phyloP scores from a whole-genome alignment of 768 basidiomycete genomes.

The Lentinula aciculospora region DNA sequence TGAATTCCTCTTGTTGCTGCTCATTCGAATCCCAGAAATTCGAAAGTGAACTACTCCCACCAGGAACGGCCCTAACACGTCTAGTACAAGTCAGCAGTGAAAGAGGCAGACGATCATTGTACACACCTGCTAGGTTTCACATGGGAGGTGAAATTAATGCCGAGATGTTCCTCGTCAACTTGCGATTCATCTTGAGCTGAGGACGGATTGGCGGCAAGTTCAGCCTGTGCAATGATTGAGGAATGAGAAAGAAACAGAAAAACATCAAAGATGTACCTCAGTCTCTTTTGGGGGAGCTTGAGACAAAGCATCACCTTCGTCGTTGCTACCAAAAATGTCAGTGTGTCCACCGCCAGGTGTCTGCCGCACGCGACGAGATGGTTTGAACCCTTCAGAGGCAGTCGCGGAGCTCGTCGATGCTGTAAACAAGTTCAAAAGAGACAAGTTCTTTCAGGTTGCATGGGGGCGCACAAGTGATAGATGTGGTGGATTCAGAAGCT shows the following conservation, averaged over 20 bases:
- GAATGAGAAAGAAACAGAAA: neutral
- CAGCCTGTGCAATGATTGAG: neutral
- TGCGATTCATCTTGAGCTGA: neutral
- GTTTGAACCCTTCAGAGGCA: slow-evolving; percentile 34
- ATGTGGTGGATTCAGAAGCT: slow-evolving; percentile 8
- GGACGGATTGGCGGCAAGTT: neutral
- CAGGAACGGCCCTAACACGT: slow-evolving; percentile 39
- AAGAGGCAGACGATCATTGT: neutral
- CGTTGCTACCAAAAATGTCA: slow-evolving; percentile 42
- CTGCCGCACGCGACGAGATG: slow-evolving; percentile 52
- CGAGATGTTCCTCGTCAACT: slow-evolving; percentile 23
- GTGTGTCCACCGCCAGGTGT: slow-evolving; percentile 47
- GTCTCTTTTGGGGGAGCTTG: slow-evolving; percentile 40
- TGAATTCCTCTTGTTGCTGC: slow-evolving; percentile 42
- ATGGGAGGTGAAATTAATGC: slow-evolving; percentile 28
- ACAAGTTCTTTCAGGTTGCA: neutral
- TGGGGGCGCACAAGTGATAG: slow-evolving; percentile 7
- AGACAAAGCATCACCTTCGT: slow-evolving; percentile 52
- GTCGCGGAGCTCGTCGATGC: neutral
- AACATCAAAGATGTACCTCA: slow-evolving; percentile 5
- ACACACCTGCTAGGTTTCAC: slow-evolving; percentile 47
- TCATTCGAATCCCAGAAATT: slow-evolving; percentile 45
- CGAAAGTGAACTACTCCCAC: slow-evolving; percentile 35
- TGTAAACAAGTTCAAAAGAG: neutral
- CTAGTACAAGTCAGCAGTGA: slow-evolving; percentile 15